phyloP scores from a whole-genome alignment of 208 protist species.

The Crithidia thermophila region DNA sequence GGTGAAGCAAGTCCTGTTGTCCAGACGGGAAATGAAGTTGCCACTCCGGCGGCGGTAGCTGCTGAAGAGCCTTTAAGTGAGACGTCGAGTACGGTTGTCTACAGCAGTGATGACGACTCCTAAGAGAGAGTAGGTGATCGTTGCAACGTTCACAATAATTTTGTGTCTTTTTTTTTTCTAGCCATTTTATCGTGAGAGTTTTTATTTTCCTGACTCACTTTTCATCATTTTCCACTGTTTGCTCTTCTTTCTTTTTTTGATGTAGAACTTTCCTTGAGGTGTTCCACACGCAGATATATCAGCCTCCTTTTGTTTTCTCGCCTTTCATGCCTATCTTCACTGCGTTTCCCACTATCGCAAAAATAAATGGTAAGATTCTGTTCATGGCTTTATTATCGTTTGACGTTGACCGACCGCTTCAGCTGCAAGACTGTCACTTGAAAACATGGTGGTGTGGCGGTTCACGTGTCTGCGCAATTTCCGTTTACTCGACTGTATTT shows the following conservation, averaged over 20 bases:
- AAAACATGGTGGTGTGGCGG: too few species aligned
- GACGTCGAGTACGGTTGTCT: conserved; percentile 1
- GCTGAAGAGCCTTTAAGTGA: background rate
- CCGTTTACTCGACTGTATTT: too few species aligned
- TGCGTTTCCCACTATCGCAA: too few species aligned
- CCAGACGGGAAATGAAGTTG: background rate
- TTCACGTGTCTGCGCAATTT: too few species aligned
- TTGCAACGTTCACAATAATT: background rate
- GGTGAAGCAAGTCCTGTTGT: background rate
- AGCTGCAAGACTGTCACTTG: too few species aligned
- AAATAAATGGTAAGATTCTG: too few species aligned
- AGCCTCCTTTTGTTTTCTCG: too few species aligned
- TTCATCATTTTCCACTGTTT: conserved; percentile 2
- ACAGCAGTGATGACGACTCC: background rate
- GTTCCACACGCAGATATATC: too few species aligned
- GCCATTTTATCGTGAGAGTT: background rate
- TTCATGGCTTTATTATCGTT: too few species aligned
- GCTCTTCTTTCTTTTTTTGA: conserved; percentile 11
- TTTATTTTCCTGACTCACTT: conserved; percentile 7
- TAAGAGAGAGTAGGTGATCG: background rate
- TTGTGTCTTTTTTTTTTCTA: conserved; percentile 13
- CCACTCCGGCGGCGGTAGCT: background rate
- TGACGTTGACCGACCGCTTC: too few species aligned
- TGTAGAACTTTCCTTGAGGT: too few species aligned
- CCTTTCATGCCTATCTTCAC: background rate